Evolutionary conservation across 345 rosid species (phyloP).

Genomic region (Toxicodendron radicans): DNA sequence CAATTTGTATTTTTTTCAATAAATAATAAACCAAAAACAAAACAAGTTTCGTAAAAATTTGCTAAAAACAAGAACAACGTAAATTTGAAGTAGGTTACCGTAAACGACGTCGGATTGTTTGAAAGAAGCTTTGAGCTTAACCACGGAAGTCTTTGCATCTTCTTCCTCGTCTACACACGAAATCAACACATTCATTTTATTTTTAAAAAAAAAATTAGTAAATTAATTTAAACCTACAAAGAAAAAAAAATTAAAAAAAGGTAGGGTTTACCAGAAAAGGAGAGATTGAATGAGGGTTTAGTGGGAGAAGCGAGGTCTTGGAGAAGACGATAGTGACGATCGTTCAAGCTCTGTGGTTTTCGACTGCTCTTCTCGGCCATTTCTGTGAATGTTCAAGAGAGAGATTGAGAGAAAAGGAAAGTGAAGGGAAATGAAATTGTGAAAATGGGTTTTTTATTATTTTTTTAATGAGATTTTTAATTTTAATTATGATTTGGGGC

Average conservation of each 20-base stretch:
- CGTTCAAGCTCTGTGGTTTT: conserved; percentile 79
- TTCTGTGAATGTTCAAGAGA: not conserved
- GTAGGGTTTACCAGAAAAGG: conserved; percentile 33
- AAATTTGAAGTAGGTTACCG: conserved; percentile 15
- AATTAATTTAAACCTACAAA: not conserved
- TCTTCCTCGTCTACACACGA: conserved; percentile 31
- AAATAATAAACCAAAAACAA: not conserved
- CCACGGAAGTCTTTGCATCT: conserved; percentile 19
- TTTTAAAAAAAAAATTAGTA: not conserved
- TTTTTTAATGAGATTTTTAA: not conserved
- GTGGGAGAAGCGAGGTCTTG: conserved; percentile 72
- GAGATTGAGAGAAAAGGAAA: not conserved
- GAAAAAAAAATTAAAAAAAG: not conserved
- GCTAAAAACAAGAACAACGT: too few species aligned
- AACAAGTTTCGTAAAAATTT: not conserved
- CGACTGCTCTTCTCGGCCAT: conserved; percentile 59
- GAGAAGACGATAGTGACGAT: conserved; percentile 75
- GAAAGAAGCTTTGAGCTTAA: not conserved
- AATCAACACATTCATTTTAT: not conserved
- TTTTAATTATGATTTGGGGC: not conserved
- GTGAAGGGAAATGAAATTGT: not conserved
- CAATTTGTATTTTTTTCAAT: not conserved
- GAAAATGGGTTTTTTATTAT: too few species aligned
- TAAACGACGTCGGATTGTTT: conserved; percentile 23
- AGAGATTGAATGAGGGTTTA: conserved; percentile 24